Evolutionary conservation across 2,329 filamentous ascomycete species (phyloP).

Genomic region (Macrophomina phaseolina): DNA sequence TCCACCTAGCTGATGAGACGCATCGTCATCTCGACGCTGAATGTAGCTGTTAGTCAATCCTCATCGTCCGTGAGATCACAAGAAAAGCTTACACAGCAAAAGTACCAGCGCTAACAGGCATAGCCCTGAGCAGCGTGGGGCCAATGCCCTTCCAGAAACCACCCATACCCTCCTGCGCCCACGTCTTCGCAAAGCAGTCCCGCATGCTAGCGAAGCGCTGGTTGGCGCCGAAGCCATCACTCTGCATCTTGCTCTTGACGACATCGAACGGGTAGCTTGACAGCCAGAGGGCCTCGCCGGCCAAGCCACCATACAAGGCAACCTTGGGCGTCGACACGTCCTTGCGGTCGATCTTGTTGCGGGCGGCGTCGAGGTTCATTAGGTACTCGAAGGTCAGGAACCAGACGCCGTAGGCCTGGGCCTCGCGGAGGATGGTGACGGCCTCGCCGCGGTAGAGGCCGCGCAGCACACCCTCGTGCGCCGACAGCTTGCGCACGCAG

Average conservation of each 20-base stretch:
- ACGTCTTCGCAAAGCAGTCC: conserved; percentile 87
- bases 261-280: conserved; percentile 95
- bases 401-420: conserved; percentile 94
- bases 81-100: conserved; percentile 72
- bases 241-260: conserved; percentile 99
- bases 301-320: conserved; percentile 88
- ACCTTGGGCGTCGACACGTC: conserved; percentile 85
- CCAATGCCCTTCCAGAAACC: conserved; percentile 96
- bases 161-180: conserved; percentile 72
- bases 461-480: conserved; percentile 68
- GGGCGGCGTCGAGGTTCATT: conserved; percentile 86
- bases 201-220: conserved; percentile 82
- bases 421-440: conserved; percentile 87
- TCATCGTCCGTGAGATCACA: neutral
- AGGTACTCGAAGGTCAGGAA: conserved; percentile 94
- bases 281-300: conserved; percentile 93
- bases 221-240: conserved; percentile 79
- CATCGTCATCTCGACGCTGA: conserved; percentile 42
- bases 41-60: conserved; percentile 15
- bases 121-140: conserved; percentile 88
- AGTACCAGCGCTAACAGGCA: conserved; percentile 97
- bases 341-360: conserved; percentile 76
- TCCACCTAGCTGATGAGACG: conserved; percentile 43
- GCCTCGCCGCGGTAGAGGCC: conserved; percentile 87
- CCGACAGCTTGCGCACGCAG: conserved; percentile 83